Conservation (phyloP, 1,139 yeast genomes). For the Lodderomyces theae region DNA sequence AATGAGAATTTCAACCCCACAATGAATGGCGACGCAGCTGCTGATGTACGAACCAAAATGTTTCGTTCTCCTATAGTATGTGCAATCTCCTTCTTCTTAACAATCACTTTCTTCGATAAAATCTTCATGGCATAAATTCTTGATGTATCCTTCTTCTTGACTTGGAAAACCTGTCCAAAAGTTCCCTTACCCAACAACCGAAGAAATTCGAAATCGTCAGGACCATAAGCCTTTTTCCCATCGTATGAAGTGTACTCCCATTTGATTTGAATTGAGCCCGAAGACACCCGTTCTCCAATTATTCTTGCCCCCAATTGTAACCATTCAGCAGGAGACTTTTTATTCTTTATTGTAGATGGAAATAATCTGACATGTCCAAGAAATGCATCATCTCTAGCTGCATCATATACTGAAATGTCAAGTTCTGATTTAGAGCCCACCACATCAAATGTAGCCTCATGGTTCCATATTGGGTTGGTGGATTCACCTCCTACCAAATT, state of each 20-base stretch:
- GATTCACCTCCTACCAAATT: constrained; percentile 28
- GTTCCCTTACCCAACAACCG: constrained; percentile 93
- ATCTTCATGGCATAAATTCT: constrained; percentile 97
- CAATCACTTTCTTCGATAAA: constrained; percentile 87
- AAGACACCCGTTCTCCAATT: constrained; percentile 66
- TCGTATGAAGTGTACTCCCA: constrained; percentile 68
- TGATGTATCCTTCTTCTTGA: constrained; percentile 80
- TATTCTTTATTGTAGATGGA: constrained; percentile 54
- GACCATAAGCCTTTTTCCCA: constrained; percentile 80
- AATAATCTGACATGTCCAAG: constrained; percentile 77
- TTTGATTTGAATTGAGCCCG: constrained; percentile 70
- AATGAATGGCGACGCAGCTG: constrained; percentile 83
- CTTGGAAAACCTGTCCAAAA: constrained; percentile 96
- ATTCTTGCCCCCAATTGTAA: constrained; percentile 68
- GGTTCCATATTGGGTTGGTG: constrained; percentile 81
- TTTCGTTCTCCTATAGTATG: constrained; percentile 97
- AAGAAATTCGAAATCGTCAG: constrained; percentile 88
- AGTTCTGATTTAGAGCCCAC: constrained; percentile 78
- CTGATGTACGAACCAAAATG: constrained; percentile 82
- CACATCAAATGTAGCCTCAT: constrained; percentile 89
- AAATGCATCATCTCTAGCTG: constrained; percentile 75
- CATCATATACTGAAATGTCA: constrained; percentile 86
- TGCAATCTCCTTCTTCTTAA: constrained; percentile 93
- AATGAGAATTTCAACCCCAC: constrained; percentile 94
- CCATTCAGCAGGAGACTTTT: constrained; percentile 58